Evolutionary conservation across 2,329 filamentous ascomycete species (phyloP).

Genomic region (Fusarium musae): DNA sequence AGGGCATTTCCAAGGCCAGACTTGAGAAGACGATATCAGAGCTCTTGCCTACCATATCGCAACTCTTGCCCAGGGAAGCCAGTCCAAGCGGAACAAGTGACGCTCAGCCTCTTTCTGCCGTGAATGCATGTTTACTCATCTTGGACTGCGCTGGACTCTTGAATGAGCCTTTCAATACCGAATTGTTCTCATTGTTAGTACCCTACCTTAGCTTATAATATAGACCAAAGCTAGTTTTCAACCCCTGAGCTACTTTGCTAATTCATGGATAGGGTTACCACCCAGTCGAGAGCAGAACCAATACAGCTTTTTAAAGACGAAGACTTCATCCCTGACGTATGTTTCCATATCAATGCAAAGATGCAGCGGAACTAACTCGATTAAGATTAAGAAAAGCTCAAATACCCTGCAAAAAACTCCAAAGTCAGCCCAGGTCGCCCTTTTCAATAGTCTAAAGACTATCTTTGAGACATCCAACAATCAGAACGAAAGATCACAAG

Average conservation of each 20-base stretch:
- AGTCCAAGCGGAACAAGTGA: neutral
- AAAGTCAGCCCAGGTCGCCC: neutral
- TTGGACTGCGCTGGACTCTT: neutral
- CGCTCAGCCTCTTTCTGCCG: neutral
- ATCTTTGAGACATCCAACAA: neutral
- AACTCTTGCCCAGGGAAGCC: neutral
- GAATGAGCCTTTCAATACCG: neutral
- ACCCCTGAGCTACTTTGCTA: neutral
- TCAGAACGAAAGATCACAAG: neutral
- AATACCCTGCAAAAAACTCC: neutral
- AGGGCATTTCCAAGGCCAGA: neutral
- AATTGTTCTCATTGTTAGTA: neutral
- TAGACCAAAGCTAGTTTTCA: neutral
- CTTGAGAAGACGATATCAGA: neutral
- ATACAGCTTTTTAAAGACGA: neutral
- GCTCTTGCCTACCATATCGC: neutral
- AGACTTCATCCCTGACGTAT: neutral
- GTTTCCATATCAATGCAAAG: too few relatives aligned
- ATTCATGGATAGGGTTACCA: neutral
- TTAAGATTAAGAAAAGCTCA: neutral
- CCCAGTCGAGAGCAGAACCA: neutral
- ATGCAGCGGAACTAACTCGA: neutral
- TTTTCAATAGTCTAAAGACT: neutral
- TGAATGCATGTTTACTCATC: neutral
- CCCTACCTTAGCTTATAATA: fast-evolving